Evolutionary conservation across 805 yeast species (phyloP).

Genomic region (Wickerhamiella domercqiae): DNA sequence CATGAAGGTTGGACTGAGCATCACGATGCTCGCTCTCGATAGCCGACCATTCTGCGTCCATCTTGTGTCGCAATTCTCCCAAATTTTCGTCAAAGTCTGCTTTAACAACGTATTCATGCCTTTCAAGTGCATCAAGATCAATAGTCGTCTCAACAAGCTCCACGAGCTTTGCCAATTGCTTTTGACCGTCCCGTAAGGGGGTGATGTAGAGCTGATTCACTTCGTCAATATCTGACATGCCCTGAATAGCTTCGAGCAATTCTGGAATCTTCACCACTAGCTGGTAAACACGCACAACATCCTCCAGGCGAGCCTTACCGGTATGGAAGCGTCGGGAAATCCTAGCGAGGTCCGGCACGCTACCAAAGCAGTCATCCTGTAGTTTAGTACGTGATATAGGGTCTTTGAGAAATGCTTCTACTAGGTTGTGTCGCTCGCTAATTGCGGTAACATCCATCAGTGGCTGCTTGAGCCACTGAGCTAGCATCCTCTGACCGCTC

Average conservation of each 20-base stretch:
- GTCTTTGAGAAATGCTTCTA: constrained; percentile 48
- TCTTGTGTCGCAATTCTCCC: constrained; percentile 39
- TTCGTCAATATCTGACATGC: too few species aligned
- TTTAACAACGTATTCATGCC: constrained; percentile 69
- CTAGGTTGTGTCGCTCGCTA: constrained; percentile 53
- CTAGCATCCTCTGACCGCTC: constrained; percentile 75
- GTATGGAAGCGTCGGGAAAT: constrained; percentile 50
- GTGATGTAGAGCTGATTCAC: constrained; percentile 43
- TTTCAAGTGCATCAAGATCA: constrained; percentile 67
- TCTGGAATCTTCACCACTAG: constrained; percentile 58
- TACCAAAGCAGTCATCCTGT: constrained; percentile 45
- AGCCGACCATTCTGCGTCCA: constrained; percentile 38
- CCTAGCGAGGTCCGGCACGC: constrained; percentile 73
- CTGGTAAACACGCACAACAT: constrained; percentile 79
- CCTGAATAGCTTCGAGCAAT: too few species aligned
- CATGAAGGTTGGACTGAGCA: constrained; percentile 62
- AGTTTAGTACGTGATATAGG: constrained; percentile 48
- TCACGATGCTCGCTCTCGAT: constrained; percentile 47
- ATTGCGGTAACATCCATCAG: constrained; percentile 50
- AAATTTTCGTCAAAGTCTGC: constrained; percentile 81
- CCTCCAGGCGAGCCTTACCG: constrained; percentile 55
- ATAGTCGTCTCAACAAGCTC: constrained; percentile 87
- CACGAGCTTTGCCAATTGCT: constrained; percentile 48
- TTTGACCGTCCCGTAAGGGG: constrained; percentile 36
- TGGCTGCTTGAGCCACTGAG: constrained; percentile 96